Base-by-base conservation (phyloP, 805 yeast species). In the Candida fluviatilis region DNA sequence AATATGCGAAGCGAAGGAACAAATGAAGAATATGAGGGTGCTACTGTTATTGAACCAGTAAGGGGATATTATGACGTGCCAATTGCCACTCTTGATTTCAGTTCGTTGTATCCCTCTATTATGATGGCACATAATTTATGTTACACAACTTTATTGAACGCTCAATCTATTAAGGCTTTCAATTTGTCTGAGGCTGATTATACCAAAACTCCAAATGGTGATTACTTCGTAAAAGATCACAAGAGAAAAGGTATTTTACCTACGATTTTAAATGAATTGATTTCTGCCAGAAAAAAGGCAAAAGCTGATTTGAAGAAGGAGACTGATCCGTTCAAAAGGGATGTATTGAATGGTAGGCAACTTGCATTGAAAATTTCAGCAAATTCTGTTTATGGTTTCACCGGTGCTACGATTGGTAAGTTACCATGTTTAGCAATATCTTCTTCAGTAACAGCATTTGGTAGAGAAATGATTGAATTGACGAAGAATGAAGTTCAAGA, bases 71-170 rank as follows among this genome's bases (percentile, higher is more conserved):
- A 93, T 54, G 95, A 88, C 61, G 90, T 85, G 12, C 99, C 99
- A 1, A 91, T 93, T 55, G 96, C 99, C 2, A 93, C 99, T 0
- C 73, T 93, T 47, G 99, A 93, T 80, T 93, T 93, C 78, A 89
- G 95, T 49, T 88, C 96, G 39, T 73, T 93, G 73, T 93, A 93
- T 62, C 99, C 99, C 4, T 87, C 96, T 42, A 93, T 93, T 53
- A 90, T 93, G 95, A 93, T 95, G 95, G 99, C 99, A 0, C 98
- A 93, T 62, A 93, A 93, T 58, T 66, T 93, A 42, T 93, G 99
- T 59, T 93, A 93, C 60, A 93, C 99, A 0, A 90, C 99, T 0
- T 66, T 93, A 32, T 62, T 91, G 37, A 83, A 78, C 48, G 78
- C 76, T 44, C 76, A 74, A 31, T 76, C 93, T 0, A 82, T 88